Base-by-base conservation (phyloP, 208 protist genomes). In the Wallacemonas collosoma region DNA sequence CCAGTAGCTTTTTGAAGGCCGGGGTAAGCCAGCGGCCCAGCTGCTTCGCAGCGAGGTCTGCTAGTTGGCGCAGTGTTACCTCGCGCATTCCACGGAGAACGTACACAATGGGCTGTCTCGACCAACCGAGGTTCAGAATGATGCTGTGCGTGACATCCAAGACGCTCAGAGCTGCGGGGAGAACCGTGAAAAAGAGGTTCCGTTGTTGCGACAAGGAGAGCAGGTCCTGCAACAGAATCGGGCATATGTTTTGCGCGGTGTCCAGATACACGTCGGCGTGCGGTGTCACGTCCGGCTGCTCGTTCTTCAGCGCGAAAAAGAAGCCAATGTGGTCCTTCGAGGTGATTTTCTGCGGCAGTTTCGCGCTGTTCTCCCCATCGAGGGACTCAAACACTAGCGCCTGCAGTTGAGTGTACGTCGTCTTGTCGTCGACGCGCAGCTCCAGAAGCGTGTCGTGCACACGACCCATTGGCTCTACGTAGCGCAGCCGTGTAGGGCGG, bases 111-210 rank as follows among this genome's bases (percentile, higher is more conserved):
- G 85, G 85, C 71, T 84, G 77, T 41, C 54, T 71, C 1, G 64
- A 71, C 77, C 82, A 90, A 3, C 82, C 82, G 5, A 71, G 51
- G 65, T 90, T 90, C 43, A 87, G 68, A 41, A 72, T 61, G 15
- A 90, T 44, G 54, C 57, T 58, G 17, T 53, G 38, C 4, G 38
- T 36, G 9, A 77, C 48, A 54, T 78, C 55, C 38, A 87, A 60
- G 5, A 57, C 7, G 5, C 40, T 17, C 48, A 90, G 51, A 47
- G 81, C 72, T 36, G 76, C 57, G 9, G 81, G 85, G n/a, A 90
- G 60, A 14, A 90, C 64, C 2, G 71, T 79, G 73, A 84, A 83
- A 47, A 79, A 83, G 40, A 87, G 61, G 45, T 68, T 72, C 39
- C 71, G 77, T 36, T 75, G 60, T 2, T 72, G 64, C 40, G 41